Percentiles rank a stretch among this genome's conserved stretches.
Evolutionary conservation across 441 rosid species (phyloP).

Genomic region (Breynia disticha): DNA sequence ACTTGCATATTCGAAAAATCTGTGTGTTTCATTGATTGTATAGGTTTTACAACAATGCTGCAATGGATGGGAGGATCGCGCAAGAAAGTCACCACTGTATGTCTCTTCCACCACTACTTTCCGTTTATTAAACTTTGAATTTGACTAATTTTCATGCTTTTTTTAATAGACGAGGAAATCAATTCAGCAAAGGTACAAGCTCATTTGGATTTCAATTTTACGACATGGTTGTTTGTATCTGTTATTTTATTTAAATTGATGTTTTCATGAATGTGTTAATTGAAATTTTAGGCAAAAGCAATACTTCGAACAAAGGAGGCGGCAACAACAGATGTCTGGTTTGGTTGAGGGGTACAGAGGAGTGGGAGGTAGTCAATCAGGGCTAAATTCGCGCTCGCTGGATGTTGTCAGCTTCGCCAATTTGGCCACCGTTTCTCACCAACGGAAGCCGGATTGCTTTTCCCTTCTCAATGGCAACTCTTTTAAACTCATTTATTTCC

Average conservation of each 20-base stretch:
- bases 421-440: slow-evolving; percentile 32
- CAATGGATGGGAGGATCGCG: slow-evolving; percentile 97
- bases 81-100: slow-evolving; percentile 66
- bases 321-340: slow-evolving; percentile 34
- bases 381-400: slow-evolving; percentile 40
- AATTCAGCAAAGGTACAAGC: slow-evolving; percentile 39
- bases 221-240: too few relatives aligned
- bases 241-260: background rate
- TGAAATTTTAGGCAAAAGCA: slow-evolving; percentile 57
- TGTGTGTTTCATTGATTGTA: background rate
- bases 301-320: slow-evolving; percentile 73
- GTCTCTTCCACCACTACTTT: slow-evolving; percentile 7
- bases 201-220: background rate
- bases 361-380: slow-evolving; percentile 2
- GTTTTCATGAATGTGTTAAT: background rate
- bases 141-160: slow-evolving; percentile 1
- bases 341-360: slow-evolving; percentile 27
- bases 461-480: too few relatives aligned
- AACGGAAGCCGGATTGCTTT: slow-evolving; percentile 14
- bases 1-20: too few relatives aligned
- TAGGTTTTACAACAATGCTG: slow-evolving; percentile 30
- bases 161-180: slow-evolving; percentile 57
- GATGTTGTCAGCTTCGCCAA: slow-evolving; percentile 60
- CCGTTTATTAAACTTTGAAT: background rate
- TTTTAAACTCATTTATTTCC: too few relatives aligned